Evolutionary conservation across 495 filamentous ascomycete species (phyloP).

Genomic region (Penicillium coffeae): DNA sequence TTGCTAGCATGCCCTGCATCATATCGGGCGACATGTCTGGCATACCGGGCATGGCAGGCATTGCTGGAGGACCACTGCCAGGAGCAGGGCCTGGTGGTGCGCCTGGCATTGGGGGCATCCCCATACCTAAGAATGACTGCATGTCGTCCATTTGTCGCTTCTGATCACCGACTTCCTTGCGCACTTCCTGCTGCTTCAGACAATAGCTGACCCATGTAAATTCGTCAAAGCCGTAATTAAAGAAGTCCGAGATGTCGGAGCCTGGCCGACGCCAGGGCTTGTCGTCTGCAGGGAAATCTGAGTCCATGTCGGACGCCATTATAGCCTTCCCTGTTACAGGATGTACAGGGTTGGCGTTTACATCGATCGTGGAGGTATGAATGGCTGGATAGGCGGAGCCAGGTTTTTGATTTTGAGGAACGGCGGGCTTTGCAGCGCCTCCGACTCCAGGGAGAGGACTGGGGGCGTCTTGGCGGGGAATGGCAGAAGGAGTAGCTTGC

Average conservation of each 20-base stretch:
- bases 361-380: slow-evolving; percentile 76
- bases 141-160: slow-evolving; percentile 88
- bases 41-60: slow-evolving; percentile 70
- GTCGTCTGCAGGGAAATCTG: slow-evolving; percentile 70
- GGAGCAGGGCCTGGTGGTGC: slow-evolving; percentile 41
- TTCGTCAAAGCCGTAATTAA: slow-evolving; percentile 99
- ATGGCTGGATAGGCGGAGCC: slow-evolving; percentile 60
- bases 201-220: slow-evolving; percentile 98
- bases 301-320: slow-evolving; percentile 67
- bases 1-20: slow-evolving; percentile 78
- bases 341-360: slow-evolving; percentile 77
- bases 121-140: slow-evolving; percentile 77
- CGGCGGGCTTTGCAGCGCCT: slow-evolving; percentile 36
- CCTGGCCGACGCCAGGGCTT: slow-evolving; percentile 96
- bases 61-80: slow-evolving; percentile 42
- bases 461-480: slow-evolving; percentile 40
- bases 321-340: slow-evolving; percentile 71
- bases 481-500: slow-evolving; percentile 32
- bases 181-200: slow-evolving; percentile 74
- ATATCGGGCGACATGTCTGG: slow-evolving; percentile 65
- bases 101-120: slow-evolving; percentile 66
- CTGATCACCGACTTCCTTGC: slow-evolving; percentile 67
- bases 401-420: slow-evolving; percentile 45
- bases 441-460: slow-evolving; percentile 36
- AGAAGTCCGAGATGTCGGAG: slow-evolving; percentile 94